These are phyloP conservation scores for Trypanosoma scelopori DNA, from an alignment of 208 protist species.

Conservation along the genomic window DNA sequence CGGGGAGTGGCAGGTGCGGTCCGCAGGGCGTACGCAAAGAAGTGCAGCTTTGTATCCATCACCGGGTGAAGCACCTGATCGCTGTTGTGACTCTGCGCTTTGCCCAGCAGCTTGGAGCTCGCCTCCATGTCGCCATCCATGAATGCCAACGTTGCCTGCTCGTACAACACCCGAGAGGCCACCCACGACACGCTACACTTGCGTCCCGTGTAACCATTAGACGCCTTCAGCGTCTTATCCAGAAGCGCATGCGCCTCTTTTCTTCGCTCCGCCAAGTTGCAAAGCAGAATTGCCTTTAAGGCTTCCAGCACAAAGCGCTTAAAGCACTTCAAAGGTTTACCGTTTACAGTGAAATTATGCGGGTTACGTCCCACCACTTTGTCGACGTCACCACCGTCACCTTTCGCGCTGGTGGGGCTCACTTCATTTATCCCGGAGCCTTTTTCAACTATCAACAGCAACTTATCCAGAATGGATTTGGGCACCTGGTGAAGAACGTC, in stretches of 20 bases:
- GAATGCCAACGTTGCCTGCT: constrained; percentile 7
- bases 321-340: too few species aligned
- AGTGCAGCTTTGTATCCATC: constrained; percentile 18
- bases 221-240: background rate
- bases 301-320: background rate
- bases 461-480: constrained; percentile 11
- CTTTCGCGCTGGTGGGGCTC: too few species aligned
- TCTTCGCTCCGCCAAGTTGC: background rate
- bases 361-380: too few species aligned
- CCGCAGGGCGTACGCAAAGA: background rate
- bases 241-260: constrained; percentile 8
- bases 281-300: constrained; percentile 8
- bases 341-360: background rate
- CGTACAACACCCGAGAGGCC: constrained; percentile 4
- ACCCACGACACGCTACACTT: constrained; percentile 11
- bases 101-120: background rate
- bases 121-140: constrained; percentile 5
- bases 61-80: background rate
- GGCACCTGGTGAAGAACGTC: constrained; percentile 45
- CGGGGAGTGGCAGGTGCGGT: background rate
- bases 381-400: too few species aligned
- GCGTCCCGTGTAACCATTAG: constrained; percentile 2
- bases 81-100: background rate
- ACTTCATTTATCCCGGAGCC: constrained; percentile 1
- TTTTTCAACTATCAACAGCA: constrained; percentile 30